phyloP scores from a whole-genome alignment of 768 basidiomycete genomes.

The Amanita fuliginea region DNA sequence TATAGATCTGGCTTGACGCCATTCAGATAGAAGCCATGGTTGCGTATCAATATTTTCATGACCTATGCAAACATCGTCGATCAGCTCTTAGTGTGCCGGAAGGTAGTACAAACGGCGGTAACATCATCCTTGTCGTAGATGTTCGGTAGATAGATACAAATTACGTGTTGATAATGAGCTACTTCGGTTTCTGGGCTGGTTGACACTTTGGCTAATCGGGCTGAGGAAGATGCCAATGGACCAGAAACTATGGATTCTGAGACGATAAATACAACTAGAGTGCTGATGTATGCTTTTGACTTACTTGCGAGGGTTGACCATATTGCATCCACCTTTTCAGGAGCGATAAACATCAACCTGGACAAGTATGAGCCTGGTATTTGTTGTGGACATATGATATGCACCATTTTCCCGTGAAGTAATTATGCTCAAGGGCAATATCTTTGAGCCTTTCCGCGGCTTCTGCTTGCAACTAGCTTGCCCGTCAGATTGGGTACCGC shows the following conservation, averaged over 20 bases:
- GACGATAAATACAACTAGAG: background rate
- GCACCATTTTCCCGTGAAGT: constrained; percentile 61
- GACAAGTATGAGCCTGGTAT: background rate
- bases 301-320: constrained; percentile 55
- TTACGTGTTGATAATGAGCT: constrained; percentile 47
- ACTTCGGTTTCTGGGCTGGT: constrained; percentile 41
- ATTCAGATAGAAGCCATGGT: constrained; percentile 53
- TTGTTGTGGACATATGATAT: background rate
- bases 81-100: background rate
- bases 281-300: constrained; percentile 8
- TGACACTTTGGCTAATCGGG: constrained; percentile 50
- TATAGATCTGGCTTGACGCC: constrained; percentile 70
- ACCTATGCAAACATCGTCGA: constrained; percentile 42
- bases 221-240: constrained; percentile 47
- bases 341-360: constrained; percentile 58
- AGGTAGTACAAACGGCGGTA: constrained; percentile 11
- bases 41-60: constrained; percentile 54
- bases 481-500: background rate
- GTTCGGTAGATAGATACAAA: constrained; percentile 64
- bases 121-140: constrained; percentile 56
- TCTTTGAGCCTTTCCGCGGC: constrained; percentile 47
- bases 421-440: constrained; percentile 44
- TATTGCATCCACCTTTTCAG: constrained; percentile 51
- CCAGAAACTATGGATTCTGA: constrained; percentile 58
- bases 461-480: constrained; percentile 42